Conservation (phyloP, 108 stramenopile genomes). For the Epithemia pelagica region DNA sequence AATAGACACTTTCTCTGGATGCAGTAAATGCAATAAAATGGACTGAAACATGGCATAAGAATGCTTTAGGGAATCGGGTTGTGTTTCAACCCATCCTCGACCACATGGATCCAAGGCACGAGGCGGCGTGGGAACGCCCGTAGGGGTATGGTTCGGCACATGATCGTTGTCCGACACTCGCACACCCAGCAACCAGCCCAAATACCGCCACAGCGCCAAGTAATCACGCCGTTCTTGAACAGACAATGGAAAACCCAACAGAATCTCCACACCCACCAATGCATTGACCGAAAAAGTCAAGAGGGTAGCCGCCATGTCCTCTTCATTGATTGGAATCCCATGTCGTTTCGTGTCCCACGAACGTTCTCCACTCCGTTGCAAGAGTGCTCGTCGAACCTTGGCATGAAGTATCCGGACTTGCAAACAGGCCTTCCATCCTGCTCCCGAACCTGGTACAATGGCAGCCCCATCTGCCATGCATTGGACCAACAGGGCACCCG, state of each 20-base stretch:
- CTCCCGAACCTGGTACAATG: constrained; percentile 35
- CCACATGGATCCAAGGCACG: constrained; percentile 74
- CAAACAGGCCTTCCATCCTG: constrained; percentile 65
- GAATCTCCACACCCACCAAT: constrained; percentile 57
- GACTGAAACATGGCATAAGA: constrained; percentile 31
- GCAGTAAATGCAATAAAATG: constrained; percentile 34
- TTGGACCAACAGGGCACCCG: constrained; percentile 42
- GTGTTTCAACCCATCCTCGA: constrained; percentile 28
- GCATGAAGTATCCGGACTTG: constrained; percentile 74
- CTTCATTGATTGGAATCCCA: constrained; percentile 83
- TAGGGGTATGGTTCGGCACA: not conserved
- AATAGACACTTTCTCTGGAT: constrained; percentile 60
- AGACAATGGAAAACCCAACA: constrained; percentile 40
- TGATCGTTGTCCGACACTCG: constrained; percentile 20
- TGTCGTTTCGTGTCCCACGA: constrained; percentile 42
- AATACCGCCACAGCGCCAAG: constrained; percentile 74
- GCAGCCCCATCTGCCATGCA: constrained; percentile 21
- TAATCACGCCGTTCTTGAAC: constrained; percentile 56
- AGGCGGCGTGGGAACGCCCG: not conserved
- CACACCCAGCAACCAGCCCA: constrained; percentile 80
- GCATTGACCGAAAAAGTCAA: constrained; percentile 73
- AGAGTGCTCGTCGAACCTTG: constrained; percentile 59
- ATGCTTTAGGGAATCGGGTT: constrained; percentile 36
- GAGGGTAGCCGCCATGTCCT: constrained; percentile 78
- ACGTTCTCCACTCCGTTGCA: constrained; percentile 23